Evolutionary conservation across 2,329 filamentous ascomycete genomes (phyloP).

Genomic region (Fonsecaea pedrosoi): DNA sequence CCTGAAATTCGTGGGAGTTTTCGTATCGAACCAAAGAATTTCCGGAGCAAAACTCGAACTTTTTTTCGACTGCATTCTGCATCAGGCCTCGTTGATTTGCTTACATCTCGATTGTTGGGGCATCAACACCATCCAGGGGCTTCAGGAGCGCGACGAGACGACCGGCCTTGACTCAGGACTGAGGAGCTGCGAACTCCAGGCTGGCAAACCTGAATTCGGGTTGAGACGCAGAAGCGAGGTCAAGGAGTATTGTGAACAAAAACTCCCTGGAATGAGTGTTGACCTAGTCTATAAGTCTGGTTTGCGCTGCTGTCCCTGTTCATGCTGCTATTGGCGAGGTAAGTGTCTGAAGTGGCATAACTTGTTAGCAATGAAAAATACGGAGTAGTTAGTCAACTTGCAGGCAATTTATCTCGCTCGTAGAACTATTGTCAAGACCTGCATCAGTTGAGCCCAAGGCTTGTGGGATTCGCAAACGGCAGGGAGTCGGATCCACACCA

Average conservation of each 20-base stretch:
- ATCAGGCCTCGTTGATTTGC: background rate
- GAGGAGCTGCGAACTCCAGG: background rate
- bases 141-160: background rate
- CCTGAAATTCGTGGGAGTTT: background rate
- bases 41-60: background rate
- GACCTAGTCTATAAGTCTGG: background rate
- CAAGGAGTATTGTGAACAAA: background rate
- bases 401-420: background rate
- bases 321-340: background rate
- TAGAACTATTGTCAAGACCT: background rate
- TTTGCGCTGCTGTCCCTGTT: background rate
- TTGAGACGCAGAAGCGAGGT: background rate
- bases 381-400: background rate
- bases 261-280: background rate
- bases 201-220: background rate
- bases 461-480: background rate
- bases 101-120: background rate
- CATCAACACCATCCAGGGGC: background rate
- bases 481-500: background rate
- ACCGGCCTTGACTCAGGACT: background rate
- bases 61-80: background rate
- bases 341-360: background rate
- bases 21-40: slow-evolving; percentile 4
- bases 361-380: background rate
- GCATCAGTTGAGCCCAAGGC: background rate